phyloP scores from a whole-genome alignment of 352 stramenopile species.

The Blastocystis sp. region DNA sequence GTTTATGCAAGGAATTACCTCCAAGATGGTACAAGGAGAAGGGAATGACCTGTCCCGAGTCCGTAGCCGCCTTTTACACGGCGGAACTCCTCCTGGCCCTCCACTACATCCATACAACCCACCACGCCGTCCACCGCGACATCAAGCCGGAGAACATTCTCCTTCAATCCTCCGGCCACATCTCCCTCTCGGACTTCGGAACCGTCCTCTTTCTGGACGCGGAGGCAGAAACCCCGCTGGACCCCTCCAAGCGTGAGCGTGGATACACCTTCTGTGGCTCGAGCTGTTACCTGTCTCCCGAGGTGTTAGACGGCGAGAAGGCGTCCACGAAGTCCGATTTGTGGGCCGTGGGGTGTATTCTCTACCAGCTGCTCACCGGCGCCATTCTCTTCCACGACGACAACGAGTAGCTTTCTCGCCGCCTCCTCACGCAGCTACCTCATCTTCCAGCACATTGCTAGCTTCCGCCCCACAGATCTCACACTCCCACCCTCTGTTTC shows the following conservation, averaged over 20 bases:
- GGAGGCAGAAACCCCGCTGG: not conserved
- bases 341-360: conserved; percentile 77
- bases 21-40: not conserved
- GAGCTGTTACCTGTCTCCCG: conserved; percentile 77
- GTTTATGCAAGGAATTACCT: not conserved
- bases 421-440: conserved; percentile 63
- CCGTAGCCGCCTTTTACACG: conserved; percentile 22
- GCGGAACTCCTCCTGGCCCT: conserved; percentile 55
- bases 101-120: conserved; percentile 58
- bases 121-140: conserved; percentile 59
- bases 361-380: conserved; percentile 76
- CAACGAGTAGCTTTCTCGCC: conserved; percentile 64
- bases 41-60: not conserved
- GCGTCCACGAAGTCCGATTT: conserved; percentile 72
- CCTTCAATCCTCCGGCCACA: conserved; percentile 58
- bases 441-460: conserved; percentile 67
- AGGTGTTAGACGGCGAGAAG: conserved; percentile 74
- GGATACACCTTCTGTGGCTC: conserved; percentile 65
- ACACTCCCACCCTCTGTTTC: not conserved
- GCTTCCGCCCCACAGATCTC: not conserved
- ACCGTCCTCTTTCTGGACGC: conserved; percentile 53
- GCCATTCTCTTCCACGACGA: conserved; percentile 73
- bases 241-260: not conserved
- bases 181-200: conserved; percentile 61
- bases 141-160: conserved; percentile 62